Percentiles rank a stretch among this genome's conserved stretches.
Evolutionary conservation across 768 basidiomycete genomes (phyloP).

Genomic region (Dacryopinax spathularia): DNA sequence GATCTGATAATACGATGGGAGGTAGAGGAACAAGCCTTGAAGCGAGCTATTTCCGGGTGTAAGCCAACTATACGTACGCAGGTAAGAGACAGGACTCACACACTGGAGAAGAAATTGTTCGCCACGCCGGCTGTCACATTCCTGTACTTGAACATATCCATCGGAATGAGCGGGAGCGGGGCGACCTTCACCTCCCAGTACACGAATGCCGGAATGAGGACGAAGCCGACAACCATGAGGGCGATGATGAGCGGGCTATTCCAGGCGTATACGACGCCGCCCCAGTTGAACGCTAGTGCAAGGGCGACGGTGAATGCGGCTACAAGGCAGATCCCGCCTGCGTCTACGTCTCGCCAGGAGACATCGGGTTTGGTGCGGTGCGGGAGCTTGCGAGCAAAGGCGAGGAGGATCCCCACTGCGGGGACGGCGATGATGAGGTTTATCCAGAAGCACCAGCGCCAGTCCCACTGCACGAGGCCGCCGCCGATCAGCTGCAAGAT

Average conservation of each 20-base stretch:
- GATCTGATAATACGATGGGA: not conserved
- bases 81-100: too few species aligned
- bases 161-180: not conserved
- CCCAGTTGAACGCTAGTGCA: not conserved
- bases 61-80: not conserved
- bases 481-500: not conserved
- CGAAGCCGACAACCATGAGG: not conserved
- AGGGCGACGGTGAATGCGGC: not conserved
- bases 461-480: not conserved
- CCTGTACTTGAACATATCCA: not conserved
- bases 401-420: not conserved
- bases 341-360: not conserved
- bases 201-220: not conserved
- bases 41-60: not conserved
- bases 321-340: not conserved
- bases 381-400: not conserved
- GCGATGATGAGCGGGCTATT: not conserved
- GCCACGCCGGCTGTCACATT: not conserved
- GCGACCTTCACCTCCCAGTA: not conserved
- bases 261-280: not conserved
- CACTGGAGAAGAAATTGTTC: constrained; percentile 1
- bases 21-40: not conserved
- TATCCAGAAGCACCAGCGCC: constrained; percentile 57
- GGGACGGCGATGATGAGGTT: constrained; percentile 26
- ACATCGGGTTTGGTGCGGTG: not conserved